phyloP scores from a whole-genome alignment of 768 basidiomycete genomes.

The Ramaria sp. region DNA sequence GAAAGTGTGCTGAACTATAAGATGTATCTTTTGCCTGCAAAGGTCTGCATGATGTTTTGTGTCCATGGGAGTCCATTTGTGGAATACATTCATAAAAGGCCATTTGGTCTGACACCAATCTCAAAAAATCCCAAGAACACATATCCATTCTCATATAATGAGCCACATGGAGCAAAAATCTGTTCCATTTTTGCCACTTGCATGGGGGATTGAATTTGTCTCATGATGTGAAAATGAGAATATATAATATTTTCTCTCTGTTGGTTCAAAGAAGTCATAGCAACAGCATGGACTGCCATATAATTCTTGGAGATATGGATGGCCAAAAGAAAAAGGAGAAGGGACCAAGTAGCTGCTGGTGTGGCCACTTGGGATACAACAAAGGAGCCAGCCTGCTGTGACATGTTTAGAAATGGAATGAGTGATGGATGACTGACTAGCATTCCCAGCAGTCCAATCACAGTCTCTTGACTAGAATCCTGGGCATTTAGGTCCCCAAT shows the following conservation, averaged over 20 bases:
- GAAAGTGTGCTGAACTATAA: conserved; percentile 34
- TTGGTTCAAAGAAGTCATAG: conserved; percentile 46
- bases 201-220: conserved; percentile 23
- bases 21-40: conserved; percentile 37
- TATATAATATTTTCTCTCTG: conserved; percentile 48
- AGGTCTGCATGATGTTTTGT: conserved; percentile 27
- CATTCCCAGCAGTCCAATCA: conserved; percentile 57
- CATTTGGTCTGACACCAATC: conserved; percentile 40
- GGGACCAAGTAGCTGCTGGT: conserved; percentile 35
- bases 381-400: conserved; percentile 43
- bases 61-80: conserved; percentile 3
- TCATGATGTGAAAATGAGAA: conserved; percentile 25
- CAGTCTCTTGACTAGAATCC: conserved; percentile 62
- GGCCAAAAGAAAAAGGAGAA: conserved; percentile 39
- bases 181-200: conserved; percentile 32
- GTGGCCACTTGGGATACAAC: conserved; percentile 46
- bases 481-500: conserved; percentile 66
- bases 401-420: not conserved
- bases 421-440: conserved; percentile 28
- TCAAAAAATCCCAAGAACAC: conserved; percentile 32
- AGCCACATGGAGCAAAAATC: conserved; percentile 31
- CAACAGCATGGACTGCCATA: conserved; percentile 45
- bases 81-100: conserved; percentile 16
- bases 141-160: conserved; percentile 26
- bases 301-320: conserved; percentile 52